Conservation (phyloP, 2,329 filamentous ascomycete species). For the Aspergillus quadricinctus region DNA sequence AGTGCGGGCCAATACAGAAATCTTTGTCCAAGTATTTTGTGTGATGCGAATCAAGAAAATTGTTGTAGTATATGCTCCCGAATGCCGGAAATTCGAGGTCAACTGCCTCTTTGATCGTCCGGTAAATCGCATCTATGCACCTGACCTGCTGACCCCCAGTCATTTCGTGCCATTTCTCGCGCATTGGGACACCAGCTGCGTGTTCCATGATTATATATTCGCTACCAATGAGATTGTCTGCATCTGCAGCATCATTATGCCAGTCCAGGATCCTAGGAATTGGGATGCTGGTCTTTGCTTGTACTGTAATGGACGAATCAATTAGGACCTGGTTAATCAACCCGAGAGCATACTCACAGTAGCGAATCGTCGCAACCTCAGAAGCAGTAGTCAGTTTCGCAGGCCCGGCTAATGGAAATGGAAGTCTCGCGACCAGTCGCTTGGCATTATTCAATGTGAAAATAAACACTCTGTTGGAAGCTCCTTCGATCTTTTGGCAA, state of each 20-base stretch:
- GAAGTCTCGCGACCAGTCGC: constrained; percentile 40
- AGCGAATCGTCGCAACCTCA: constrained; percentile 45
- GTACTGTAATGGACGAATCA: constrained; percentile 24
- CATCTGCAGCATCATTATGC: constrained; percentile 29
- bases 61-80: constrained; percentile 33
- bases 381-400: constrained; percentile 36
- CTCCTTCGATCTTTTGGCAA: constrained; percentile 43
- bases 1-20: constrained; percentile 31
- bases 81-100: constrained; percentile 32
- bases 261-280: constrained; percentile 43
- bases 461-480: constrained; percentile 44
- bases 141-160: constrained; percentile 23
- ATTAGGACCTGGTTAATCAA: background rate
- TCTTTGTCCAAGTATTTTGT: constrained; percentile 17
- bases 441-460: constrained; percentile 37
- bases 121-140: constrained; percentile 14
- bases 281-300: constrained; percentile 36
- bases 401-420: constrained; percentile 37
- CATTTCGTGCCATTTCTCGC: constrained; percentile 31
- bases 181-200: constrained; percentile 28
- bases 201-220: constrained; percentile 43
- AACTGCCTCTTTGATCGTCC: constrained; percentile 3
- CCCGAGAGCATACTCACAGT: constrained; percentile 26
- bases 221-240: constrained; percentile 29
- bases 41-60: constrained; percentile 12